These are phyloP conservation scores for Cryptosporidium parvum DNA, from an alignment of 169 alveolate species.

Conservation along the genomic window DNA sequence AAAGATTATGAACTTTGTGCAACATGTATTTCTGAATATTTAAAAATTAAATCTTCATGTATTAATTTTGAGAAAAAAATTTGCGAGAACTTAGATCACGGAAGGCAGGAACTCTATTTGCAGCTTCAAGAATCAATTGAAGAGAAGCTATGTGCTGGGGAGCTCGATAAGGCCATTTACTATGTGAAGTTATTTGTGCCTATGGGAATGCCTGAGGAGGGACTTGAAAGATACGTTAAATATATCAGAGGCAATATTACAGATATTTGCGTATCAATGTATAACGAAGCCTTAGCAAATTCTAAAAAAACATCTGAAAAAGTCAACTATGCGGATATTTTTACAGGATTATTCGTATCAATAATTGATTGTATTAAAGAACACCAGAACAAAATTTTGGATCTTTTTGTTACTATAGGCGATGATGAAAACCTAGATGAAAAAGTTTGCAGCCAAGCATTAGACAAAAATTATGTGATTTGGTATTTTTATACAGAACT, in stretches of 20 bases:
- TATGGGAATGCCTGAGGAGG: conserved; percentile 55
- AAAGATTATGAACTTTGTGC: conserved; percentile 47
- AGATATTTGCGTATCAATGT: conserved; percentile 41
- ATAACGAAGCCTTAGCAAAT: conserved; percentile 44
- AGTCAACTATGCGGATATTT: conserved; percentile 50
- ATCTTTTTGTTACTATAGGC: conserved; percentile 21
- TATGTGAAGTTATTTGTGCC: conserved; percentile 50
- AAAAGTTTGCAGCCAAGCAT: neutral
- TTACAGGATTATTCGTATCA: conserved; percentile 45
- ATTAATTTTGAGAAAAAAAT: conserved; percentile 33
- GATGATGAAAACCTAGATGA: neutral
- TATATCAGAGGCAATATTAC: conserved; percentile 50
- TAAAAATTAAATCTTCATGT: conserved; percentile 49
- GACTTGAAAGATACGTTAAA: conserved; percentile 46
- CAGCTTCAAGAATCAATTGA: conserved; percentile 17
- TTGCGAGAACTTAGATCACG: conserved; percentile 37
- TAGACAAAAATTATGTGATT: conserved; percentile 12
- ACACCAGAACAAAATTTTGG: conserved; percentile 17
- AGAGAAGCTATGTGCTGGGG: conserved; percentile 12
- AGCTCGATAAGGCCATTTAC: conserved; percentile 22
- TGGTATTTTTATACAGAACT: conserved; percentile 28
- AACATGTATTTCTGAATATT: conserved; percentile 6
- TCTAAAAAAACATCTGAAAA: conserved; percentile 18
- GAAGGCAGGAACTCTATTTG: conserved; percentile 27
- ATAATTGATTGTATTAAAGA: conserved; percentile 36